These are phyloP conservation scores for Cercospora beticola DNA, from an alignment of 2,329 filamentous ascomycete genomes.

Conservation along the genomic window DNA sequence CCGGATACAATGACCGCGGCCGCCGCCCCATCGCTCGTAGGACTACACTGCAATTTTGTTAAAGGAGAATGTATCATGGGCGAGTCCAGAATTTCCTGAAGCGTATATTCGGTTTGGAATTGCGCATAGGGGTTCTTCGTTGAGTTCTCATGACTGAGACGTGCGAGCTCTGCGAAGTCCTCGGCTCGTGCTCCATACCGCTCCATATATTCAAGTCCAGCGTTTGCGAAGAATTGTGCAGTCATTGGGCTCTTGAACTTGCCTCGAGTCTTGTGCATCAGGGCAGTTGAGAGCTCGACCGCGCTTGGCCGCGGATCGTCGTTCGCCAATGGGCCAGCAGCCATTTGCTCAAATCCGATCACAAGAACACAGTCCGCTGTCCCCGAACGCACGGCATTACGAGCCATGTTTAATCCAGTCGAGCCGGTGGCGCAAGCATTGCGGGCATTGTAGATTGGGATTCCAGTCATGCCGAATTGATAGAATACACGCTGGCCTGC, in stretches of 20 bases:
- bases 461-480: conserved; percentile 95
- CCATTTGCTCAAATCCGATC: conserved; percentile 98
- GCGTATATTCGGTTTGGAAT: conserved; percentile 87
- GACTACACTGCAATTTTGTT: conserved; percentile 96
- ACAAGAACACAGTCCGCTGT: conserved; percentile 79
- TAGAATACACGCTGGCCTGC: conserved; percentile 97
- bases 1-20: conserved; percentile 88
- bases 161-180: conserved; percentile 92
- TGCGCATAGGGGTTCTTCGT: conserved; percentile 93
- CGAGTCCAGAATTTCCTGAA: conserved; percentile 73
- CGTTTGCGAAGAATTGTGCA: conserved; percentile 87
- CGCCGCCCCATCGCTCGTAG: conserved; percentile 87
- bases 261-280: conserved; percentile 48
- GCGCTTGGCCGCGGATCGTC: conserved; percentile 83
- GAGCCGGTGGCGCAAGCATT: conserved; percentile 96
- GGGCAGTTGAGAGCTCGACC: conserved; percentile 65
- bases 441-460: conserved; percentile 96
- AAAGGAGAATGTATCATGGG: conserved; percentile 80
- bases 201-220: conserved; percentile 90
- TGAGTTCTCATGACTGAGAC: conserved; percentile 91
- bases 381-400: conserved; percentile 77
- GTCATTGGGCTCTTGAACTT: conserved; percentile 27
- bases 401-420: conserved; percentile 80
- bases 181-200: conserved; percentile 75
- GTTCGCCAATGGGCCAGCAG: conserved; percentile 74